Conservation (phyloP, 2,329 filamentous ascomycete genomes). For the Aspergillus unguis region DNA sequence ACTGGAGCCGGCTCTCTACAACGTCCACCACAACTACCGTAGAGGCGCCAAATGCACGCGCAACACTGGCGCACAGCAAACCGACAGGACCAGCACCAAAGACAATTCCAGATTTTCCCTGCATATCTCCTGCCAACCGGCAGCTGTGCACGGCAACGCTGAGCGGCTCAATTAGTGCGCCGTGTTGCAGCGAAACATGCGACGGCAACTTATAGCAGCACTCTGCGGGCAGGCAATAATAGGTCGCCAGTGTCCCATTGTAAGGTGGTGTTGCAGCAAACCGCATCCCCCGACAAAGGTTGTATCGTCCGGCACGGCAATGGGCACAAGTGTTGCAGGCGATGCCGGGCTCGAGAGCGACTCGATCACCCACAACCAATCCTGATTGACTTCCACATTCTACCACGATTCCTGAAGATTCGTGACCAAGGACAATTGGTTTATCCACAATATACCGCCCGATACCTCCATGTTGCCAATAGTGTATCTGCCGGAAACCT, state of each 20-base stretch:
- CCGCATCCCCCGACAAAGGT: slow-evolving; percentile 77
- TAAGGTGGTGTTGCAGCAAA: slow-evolving; percentile 88
- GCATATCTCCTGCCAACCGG: slow-evolving; percentile 65
- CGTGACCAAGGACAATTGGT: slow-evolving; percentile 56
- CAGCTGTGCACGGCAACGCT: slow-evolving; percentile 79
- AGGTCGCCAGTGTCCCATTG: slow-evolving; percentile 79
- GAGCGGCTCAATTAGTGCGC: slow-evolving; percentile 80
- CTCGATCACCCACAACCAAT: slow-evolving; percentile 62
- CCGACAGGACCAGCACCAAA: slow-evolving; percentile 84
- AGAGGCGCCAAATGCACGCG: slow-evolving; percentile 71
- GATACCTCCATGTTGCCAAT: slow-evolving; percentile 40
- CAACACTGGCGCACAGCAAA: slow-evolving; percentile 77
- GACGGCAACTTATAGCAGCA: slow-evolving; percentile 81
- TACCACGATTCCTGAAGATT: slow-evolving; percentile 63
- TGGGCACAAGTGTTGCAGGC: slow-evolving; percentile 66
- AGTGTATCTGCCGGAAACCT: slow-evolving; percentile 33
- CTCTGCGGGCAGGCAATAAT: slow-evolving; percentile 75
- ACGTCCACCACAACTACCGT: slow-evolving; percentile 81
- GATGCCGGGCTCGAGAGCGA: slow-evolving; percentile 70
- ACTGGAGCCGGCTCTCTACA: slow-evolving; percentile 59
- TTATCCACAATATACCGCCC: slow-evolving; percentile 34
- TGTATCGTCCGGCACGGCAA: slow-evolving; percentile 78
- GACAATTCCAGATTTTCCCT: slow-evolving; percentile 72
- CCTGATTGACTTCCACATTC: slow-evolving; percentile 53
- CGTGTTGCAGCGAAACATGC: slow-evolving; percentile 63